Percentiles rank a stretch among this genome's conserved stretches.
phyloP scores from a whole-genome alignment of 2,329 filamentous ascomycete genomes.

The Claviceps pazoutovae region DNA sequence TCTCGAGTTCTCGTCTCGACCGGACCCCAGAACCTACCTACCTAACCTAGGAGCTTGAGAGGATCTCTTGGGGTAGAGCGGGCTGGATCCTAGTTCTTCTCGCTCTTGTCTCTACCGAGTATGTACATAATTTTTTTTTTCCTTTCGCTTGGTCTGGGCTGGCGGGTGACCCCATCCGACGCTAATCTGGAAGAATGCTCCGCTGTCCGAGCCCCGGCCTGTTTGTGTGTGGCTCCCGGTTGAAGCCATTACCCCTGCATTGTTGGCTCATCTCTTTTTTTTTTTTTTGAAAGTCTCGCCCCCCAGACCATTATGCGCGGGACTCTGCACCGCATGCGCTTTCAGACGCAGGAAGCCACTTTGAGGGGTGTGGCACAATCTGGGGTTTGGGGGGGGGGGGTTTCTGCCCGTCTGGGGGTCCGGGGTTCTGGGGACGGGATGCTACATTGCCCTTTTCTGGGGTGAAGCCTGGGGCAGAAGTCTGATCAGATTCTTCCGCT shows the following conservation, averaged over 20 bases:
- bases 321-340: background rate
- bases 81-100: background rate
- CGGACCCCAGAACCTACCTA: too few species aligned
- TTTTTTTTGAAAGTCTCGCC: background rate
- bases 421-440: background rate
- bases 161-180: background rate
- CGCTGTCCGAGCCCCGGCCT: background rate
- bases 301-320: background rate
- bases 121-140: background rate
- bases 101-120: background rate
- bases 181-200: conserved; percentile 1
- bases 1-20: background rate
- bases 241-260: conserved; percentile 1
- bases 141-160: background rate
- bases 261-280: background rate
- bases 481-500: conserved; percentile 2
- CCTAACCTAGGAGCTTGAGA: too few species aligned
- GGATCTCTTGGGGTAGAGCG: too few species aligned
- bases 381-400: background rate
- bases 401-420: background rate
- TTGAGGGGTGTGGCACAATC: too few species aligned
- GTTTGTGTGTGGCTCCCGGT: too few species aligned
- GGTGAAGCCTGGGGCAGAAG: background rate
- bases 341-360: background rate
- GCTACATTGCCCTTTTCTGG: background rate